Evolutionary conservation across 2,329 filamentous ascomycete genomes (phyloP).

Genomic region (Pseudodiploospora longispora): DNA sequence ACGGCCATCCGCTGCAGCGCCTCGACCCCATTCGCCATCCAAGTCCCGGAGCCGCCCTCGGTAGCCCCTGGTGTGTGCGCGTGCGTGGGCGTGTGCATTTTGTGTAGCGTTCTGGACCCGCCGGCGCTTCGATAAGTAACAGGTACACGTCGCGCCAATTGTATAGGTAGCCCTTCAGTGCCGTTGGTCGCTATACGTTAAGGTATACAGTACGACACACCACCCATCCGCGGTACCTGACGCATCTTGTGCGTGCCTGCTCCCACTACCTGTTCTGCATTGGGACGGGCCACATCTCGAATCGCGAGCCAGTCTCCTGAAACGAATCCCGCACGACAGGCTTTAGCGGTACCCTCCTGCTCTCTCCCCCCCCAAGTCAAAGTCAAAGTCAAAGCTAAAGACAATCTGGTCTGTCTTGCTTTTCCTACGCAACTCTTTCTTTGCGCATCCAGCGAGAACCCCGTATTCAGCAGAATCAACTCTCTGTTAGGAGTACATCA

Average conservation of each 20-base stretch:
- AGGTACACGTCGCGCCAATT: background rate
- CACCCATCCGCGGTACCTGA: too few relatives aligned
- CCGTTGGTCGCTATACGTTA: too few relatives aligned
- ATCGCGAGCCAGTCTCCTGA: slow-evolving; percentile 9
- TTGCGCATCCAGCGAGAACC: background rate
- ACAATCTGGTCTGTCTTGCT: too few relatives aligned
- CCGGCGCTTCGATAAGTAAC: slow-evolving; percentile 9
- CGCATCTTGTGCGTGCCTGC: too few relatives aligned
- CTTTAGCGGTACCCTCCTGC: background rate
- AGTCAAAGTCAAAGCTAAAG: too few relatives aligned
- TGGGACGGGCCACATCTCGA: slow-evolving; percentile 9
- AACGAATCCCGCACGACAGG: slow-evolving; percentile 5
- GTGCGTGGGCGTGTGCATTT: slow-evolving; percentile 9
- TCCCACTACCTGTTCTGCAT: slow-evolving; percentile 4
- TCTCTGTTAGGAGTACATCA: background rate
- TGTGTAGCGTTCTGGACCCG: slow-evolving; percentile 10
- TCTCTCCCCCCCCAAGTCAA: slow-evolving; percentile 1
- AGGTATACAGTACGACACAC: too few relatives aligned
- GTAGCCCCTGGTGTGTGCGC: slow-evolving; percentile 10
- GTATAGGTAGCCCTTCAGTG: too few relatives aligned
- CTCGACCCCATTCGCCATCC: slow-evolving; percentile 6
- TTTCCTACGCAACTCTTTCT: slow-evolving; percentile 3
- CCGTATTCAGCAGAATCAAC: background rate
- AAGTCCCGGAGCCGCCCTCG: slow-evolving; percentile 10
- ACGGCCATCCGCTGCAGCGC: slow-evolving; percentile 6